Conservation (phyloP, 805 yeast genomes). For the Saccharomycopsis fibuligera region DNA sequence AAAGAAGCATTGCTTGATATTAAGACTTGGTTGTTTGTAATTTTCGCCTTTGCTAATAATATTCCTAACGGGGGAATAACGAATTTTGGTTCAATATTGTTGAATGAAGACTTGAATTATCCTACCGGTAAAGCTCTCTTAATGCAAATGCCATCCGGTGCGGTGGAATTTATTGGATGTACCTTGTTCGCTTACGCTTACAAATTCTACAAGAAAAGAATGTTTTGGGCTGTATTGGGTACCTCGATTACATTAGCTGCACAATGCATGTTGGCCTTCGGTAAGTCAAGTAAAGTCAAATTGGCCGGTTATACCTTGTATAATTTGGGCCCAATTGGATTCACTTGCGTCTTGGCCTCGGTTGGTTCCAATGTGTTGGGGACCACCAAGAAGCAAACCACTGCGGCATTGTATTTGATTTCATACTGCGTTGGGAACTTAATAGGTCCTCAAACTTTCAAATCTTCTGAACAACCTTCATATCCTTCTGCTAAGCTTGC, state of each 20-base stretch:
- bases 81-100: constrained; percentile 36
- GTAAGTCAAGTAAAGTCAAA: constrained; percentile 22
- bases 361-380: constrained; percentile 56
- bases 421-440: constrained; percentile 64
- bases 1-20: constrained; percentile 35
- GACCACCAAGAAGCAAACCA: constrained; percentile 56
- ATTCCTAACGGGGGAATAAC: constrained; percentile 42
- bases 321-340: constrained; percentile 33
- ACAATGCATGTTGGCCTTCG: constrained; percentile 41
- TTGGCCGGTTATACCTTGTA: constrained; percentile 35
- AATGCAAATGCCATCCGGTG: constrained; percentile 43
- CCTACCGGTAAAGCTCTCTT: constrained; percentile 35
- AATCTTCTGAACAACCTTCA: constrained; percentile 34
- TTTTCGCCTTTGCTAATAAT: constrained; percentile 29
- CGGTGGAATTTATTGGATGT: constrained; percentile 38
- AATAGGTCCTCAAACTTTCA: constrained; percentile 68
- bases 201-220: constrained; percentile 24
- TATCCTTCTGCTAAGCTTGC: constrained; percentile 40
- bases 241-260: constrained; percentile 27
- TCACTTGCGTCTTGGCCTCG: constrained; percentile 30
- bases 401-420: constrained; percentile 46
- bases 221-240: constrained; percentile 1
- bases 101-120: constrained; percentile 33
- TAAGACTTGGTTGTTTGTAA: constrained; percentile 35
- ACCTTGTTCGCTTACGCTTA: constrained; percentile 26